These are phyloP conservation scores for Diaporthe ampelina DNA, from an alignment of 2,329 filamentous ascomycete genomes.

Conservation along the genomic window DNA sequence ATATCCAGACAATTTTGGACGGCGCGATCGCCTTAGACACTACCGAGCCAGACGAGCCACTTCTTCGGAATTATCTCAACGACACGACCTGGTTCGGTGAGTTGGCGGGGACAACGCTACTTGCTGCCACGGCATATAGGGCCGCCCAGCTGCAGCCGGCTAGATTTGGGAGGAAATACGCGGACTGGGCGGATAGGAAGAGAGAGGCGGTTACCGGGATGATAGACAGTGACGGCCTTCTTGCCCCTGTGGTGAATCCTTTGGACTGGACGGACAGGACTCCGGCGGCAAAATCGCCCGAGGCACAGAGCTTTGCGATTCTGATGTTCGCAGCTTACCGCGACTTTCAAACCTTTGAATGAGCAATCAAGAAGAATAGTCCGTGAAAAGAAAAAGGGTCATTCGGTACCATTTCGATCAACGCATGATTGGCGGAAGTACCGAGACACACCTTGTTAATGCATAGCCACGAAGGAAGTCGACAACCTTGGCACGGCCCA, in stretches of 20 bases:
- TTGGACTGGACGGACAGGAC: conserved; percentile 2
- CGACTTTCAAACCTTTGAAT: background rate
- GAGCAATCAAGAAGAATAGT: too few relatives aligned
- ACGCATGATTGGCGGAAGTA: background rate
- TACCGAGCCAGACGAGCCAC: background rate
- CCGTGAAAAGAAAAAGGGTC: too few relatives aligned
- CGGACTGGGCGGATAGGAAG: background rate
- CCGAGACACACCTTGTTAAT: background rate
- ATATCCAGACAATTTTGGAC: background rate
- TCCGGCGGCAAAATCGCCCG: background rate
- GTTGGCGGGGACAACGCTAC: background rate
- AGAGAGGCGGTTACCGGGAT: background rate
- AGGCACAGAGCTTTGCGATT: conserved; percentile 14
- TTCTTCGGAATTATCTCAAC: conserved; percentile 14
- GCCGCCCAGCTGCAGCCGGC: background rate
- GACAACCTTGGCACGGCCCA: background rate
- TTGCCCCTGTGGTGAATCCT: background rate
- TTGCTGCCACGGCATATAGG: background rate
- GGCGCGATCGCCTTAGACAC: background rate
- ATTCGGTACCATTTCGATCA: too few relatives aligned
- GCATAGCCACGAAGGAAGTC: background rate
- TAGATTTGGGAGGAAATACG: background rate
- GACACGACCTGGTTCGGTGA: background rate
- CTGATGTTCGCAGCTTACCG: background rate
- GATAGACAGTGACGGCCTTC: background rate